Evolutionary conservation across 179 eudicot genomes (phyloP).

Genomic region (Beta macrorhiza): DNA sequence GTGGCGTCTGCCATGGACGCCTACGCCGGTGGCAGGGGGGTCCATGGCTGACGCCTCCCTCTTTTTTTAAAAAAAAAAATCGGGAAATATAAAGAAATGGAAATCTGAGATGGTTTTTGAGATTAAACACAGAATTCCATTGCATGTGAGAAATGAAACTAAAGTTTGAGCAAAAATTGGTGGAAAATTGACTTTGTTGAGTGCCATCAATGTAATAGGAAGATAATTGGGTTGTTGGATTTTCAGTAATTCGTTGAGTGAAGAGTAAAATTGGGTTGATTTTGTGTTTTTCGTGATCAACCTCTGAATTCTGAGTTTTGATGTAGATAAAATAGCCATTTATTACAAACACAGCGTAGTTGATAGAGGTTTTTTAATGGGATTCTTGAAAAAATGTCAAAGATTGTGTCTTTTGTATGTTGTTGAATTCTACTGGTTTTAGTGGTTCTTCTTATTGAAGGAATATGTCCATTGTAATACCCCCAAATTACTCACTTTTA

Average conservation of each 20-base stretch:
- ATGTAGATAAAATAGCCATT: slow-evolving; percentile 22
- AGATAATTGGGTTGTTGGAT: slow-evolving; percentile 25
- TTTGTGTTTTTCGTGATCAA: slow-evolving; percentile 36
- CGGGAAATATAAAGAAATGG: too few species aligned
- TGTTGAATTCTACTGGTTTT: slow-evolving; percentile 20
- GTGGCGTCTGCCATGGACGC: too few species aligned
- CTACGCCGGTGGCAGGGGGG: too few species aligned
- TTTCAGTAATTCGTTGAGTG: slow-evolving; percentile 18
- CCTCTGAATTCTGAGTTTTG: slow-evolving; percentile 28
- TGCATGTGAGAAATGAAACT: slow-evolving; percentile 19
- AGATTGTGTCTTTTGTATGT: slow-evolving; percentile 32
- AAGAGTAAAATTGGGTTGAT: slow-evolving; percentile 35
- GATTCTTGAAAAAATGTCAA: slow-evolving; percentile 35
- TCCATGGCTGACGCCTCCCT: too few species aligned
- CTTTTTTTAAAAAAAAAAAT: too few species aligned
- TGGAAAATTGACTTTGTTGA: slow-evolving; percentile 20
- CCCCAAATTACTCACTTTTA: too few species aligned
- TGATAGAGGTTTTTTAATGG: slow-evolving; percentile 29
- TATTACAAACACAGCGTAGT: slow-evolving; percentile 27
- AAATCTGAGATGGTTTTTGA: neutral
- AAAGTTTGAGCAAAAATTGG: slow-evolving; percentile 20
- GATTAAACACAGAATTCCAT: slow-evolving; percentile 37
- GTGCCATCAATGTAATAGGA: slow-evolving; percentile 35
- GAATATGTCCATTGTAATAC: too few species aligned
- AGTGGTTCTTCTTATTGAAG: slow-evolving; percentile 9